Conservation (phyloP, 257 asterid genomes). For the Rhazya stricta region DNA sequence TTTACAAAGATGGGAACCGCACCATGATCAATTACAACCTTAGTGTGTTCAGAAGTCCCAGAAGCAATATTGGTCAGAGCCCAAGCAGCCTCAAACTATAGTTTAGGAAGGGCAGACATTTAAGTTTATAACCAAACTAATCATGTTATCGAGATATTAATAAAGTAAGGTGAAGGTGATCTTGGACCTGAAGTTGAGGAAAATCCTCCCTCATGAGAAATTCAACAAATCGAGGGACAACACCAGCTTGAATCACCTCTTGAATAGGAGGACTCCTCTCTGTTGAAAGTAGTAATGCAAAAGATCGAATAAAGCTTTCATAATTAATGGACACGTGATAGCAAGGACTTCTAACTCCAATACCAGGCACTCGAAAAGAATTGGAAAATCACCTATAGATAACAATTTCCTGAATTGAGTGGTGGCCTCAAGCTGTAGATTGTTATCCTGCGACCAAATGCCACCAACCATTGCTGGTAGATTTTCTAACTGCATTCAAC, state of each 20-base stretch:
- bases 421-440: slow-evolving; percentile 64
- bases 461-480: slow-evolving; percentile 67
- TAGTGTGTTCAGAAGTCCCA: slow-evolving; percentile 89
- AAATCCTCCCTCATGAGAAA: slow-evolving; percentile 73
- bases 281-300: slow-evolving; percentile 14
- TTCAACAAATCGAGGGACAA: slow-evolving; percentile 77
- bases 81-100: slow-evolving; percentile 95
- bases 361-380: not conserved
- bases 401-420: slow-evolving; percentile 73
- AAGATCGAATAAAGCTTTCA: not conserved
- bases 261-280: slow-evolving; percentile 87
- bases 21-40: slow-evolving; percentile 81
- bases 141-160: not conserved
- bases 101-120: not conserved
- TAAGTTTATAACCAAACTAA: not conserved
- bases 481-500: slow-evolving; percentile 54
- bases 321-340: not conserved
- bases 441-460: slow-evolving; percentile 55
- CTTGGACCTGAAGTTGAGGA: slow-evolving; percentile 74
- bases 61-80: slow-evolving; percentile 93
- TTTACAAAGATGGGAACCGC: slow-evolving; percentile 75
- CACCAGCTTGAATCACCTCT: slow-evolving; percentile 82
- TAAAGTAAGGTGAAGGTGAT: not conserved
- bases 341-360: not conserved
- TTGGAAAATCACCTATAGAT: slow-evolving; percentile 52